Percentiles rank a stretch among this genome's conserved stretches.
Conservation (phyloP, 2,329 filamentous ascomycete genomes). For the Sclerotinia glacialis region DNA sequence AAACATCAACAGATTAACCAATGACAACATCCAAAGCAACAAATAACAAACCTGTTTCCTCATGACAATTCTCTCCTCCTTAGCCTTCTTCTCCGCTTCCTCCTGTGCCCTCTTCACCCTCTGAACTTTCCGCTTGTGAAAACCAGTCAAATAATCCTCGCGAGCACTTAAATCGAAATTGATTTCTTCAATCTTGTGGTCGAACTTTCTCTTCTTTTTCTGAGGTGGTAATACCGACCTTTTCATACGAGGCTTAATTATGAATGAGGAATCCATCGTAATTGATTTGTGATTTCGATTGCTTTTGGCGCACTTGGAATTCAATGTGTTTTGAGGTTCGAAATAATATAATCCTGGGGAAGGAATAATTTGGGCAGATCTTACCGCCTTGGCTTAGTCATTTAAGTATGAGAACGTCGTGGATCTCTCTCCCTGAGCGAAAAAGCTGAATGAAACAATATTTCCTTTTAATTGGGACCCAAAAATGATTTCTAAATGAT, state of each 20-base stretch:
- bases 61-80: slow-evolving; percentile 70
- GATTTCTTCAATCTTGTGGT: slow-evolving; percentile 67
- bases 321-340: background rate
- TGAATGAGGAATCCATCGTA: slow-evolving; percentile 42
- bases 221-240: slow-evolving; percentile 56
- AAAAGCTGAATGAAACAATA: too few relatives aligned
- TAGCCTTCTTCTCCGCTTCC: slow-evolving; percentile 70
- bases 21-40: background rate
- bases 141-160: slow-evolving; percentile 87
- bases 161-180: slow-evolving; percentile 78
- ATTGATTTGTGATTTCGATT: slow-evolving; percentile 14
- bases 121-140: slow-evolving; percentile 91
- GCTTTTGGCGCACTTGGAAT: slow-evolving; percentile 11
- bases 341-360: slow-evolving; percentile 15
- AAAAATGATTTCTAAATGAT: background rate
- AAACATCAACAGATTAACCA: slow-evolving; percentile 26
- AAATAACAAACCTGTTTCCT: slow-evolving; percentile 66
- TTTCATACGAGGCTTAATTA: slow-evolving; percentile 58
- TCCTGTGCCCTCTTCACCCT: slow-evolving; percentile 83
- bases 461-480: background rate
- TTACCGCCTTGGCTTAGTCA: slow-evolving; percentile 11
- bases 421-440: background rate
- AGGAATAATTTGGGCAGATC: slow-evolving; percentile 21
- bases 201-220: slow-evolving; percentile 64
- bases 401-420: background rate